phyloP scores from a whole-genome alignment of 2,329 filamentous ascomycete species.

The Xylariaceae sp. region DNA sequence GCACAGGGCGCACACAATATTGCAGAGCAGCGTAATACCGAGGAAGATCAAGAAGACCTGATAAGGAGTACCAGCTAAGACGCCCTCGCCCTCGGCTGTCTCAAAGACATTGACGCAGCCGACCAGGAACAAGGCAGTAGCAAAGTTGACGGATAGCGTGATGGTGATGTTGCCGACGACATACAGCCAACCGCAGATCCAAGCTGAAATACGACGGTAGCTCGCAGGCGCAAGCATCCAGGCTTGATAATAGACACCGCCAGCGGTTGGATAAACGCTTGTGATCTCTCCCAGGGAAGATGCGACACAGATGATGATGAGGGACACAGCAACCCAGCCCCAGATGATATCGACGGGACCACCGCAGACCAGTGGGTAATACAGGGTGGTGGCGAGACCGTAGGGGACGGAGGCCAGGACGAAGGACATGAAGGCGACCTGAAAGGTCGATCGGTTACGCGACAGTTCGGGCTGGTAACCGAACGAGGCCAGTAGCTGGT shows the following conservation, averaged over 20 bases:
- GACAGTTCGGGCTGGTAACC: conserved; percentile 71
- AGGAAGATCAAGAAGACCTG: conserved; percentile 77
- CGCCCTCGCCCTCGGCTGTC: conserved; percentile 48
- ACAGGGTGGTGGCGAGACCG: conserved; percentile 73
- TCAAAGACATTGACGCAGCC: conserved; percentile 64
- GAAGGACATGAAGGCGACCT: conserved; percentile 79
- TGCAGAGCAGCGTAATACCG: conserved; percentile 68
- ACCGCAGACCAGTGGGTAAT: conserved; percentile 70
- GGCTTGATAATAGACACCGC: conserved; percentile 80
- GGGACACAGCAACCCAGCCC: conserved; percentile 73
- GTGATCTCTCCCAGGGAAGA: conserved; percentile 76
- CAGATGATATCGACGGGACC: conserved; percentile 74
- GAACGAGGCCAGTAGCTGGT: conserved; percentile 67
- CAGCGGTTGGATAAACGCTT: conserved; percentile 77
- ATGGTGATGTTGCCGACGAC: conserved; percentile 83
- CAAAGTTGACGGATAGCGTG: conserved; percentile 82
- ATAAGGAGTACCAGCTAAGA: conserved; percentile 61
- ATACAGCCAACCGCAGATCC: conserved; percentile 79
- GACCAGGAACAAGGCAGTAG: conserved; percentile 70
- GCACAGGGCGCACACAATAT: conserved; percentile 69
- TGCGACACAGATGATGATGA: conserved; percentile 75
- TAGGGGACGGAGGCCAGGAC: conserved; percentile 78
- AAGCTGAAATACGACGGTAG: conserved; percentile 69
- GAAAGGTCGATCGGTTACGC: conserved; percentile 70
- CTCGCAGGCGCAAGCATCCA: conserved; percentile 72